These are phyloP conservation scores for Physcomitrellopsis africana DNA, from an alignment of 225 moss, liverwort and hornwort species.

Conservation along the genomic window DNA sequence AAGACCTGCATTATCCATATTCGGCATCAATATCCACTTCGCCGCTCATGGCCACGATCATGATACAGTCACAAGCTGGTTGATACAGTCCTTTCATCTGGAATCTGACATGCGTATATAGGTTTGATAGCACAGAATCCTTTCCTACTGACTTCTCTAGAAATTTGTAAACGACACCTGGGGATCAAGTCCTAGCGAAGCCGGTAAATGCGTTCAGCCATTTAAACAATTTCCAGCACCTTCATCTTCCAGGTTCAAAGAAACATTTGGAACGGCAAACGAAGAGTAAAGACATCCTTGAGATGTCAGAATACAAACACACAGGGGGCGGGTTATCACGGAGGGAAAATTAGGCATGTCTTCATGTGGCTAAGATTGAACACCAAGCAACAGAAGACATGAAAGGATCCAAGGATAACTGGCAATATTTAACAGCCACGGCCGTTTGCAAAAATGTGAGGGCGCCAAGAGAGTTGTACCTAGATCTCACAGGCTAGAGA, in stretches of 20 bases:
- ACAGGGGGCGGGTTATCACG: background rate
- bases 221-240: too few relatives aligned
- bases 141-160: background rate
- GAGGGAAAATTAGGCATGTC: background rate
- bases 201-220: too few relatives aligned
- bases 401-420: background rate
- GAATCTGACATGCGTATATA: slow-evolving; percentile 1
- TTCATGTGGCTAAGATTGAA: background rate
- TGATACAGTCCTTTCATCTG: slow-evolving; percentile 12
- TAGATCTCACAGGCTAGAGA: slow-evolving; percentile 26
- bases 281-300: background rate
- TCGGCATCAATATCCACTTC: slow-evolving; percentile 11
- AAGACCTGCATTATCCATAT: slow-evolving; percentile 15
- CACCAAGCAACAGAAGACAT: background rate
- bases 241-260: background rate
- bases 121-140: background rate
- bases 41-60: background rate
- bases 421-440: slow-evolving; percentile 21
- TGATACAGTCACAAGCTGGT: background rate
- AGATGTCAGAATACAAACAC: slow-evolving; percentile 3
- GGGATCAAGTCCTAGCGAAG: too few relatives aligned
- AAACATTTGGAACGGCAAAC: background rate
- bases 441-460: slow-evolving; percentile 25
- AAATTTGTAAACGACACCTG: too few relatives aligned
- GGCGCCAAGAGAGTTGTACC: slow-evolving; percentile 28